Base-by-base conservation (phyloP, 2,329 filamentous ascomycete genomes). In the Ascochyta fabae region DNA sequence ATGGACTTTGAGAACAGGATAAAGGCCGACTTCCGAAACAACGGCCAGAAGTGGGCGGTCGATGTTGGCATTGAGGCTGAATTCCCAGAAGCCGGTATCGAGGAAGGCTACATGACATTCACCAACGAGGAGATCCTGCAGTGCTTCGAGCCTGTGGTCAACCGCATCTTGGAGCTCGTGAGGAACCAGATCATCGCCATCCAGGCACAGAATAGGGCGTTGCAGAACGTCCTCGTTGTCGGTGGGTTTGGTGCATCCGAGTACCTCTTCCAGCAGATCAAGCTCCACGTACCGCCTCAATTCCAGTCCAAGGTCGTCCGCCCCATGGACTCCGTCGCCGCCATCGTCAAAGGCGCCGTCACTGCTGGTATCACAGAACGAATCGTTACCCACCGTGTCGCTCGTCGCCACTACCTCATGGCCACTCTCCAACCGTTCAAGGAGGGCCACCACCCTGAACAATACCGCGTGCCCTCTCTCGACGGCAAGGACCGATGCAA, bases 1-100 rank as follows among this genome's bases (percentile, higher is more conserved):
- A 98, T 98, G 94, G 95, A 99, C 79, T 99, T 99, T 71, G 95
- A 99, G 82, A 98, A 98, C 85, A 85, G 95, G 76, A 97, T 99
- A 85, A 99, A 99, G 84, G 95, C 95, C 45, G 95, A 98, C 77
- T 99, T 99, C 88, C 88, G 95, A 63, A 98, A 98, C 81, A 98
- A 97, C 77, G 93, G 94, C 45, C 94, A 98, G 78, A 98, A 98
- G 78, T 98, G 95, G 95, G 95, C 95, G 40, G 93, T 98, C 19
- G 95, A 99, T 74, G 95, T 99, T 45, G 95, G 95, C 72, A 98
- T 99, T 70, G 95, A 99, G 81, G 92, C 94, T 39, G 95, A 98
- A 73, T 98, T 96, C 80, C 94, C 94, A 35, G 95, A 98, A 74
- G 95, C 95, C 29, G 93, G 92, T 66, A 98, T 99, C 66, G 95